Conservation (phyloP, 768 basidiomycete genomes). For the Mycena latifolia region DNA sequence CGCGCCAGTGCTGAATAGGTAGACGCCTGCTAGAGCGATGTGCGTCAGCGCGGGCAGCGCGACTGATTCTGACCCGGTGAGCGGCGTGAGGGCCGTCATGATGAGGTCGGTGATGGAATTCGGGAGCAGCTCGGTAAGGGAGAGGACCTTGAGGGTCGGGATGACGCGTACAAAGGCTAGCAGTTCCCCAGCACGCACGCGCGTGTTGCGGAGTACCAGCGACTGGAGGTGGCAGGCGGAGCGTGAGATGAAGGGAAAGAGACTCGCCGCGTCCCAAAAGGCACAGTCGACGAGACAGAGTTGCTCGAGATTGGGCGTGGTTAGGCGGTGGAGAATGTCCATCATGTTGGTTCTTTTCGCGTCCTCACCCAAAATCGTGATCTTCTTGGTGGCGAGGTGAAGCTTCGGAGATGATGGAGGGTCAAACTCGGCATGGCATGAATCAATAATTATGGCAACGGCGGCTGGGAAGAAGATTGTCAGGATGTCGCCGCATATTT, state of each 20-base stretch:
- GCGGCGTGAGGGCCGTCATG: background rate
- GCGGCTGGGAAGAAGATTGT: no score
- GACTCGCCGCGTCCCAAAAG: no score
- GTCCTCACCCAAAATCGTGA: no score
- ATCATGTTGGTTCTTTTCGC: no score
- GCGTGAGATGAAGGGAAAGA: background rate
- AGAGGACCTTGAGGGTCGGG: background rate
- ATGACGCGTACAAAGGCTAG: background rate
- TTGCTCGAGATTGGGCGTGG: no score
- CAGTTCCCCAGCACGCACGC: background rate
- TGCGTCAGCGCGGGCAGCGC: background rate
- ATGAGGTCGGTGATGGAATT: background rate
- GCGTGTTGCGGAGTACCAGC: background rate
- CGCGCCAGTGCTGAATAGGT: background rate
- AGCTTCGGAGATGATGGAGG: no score
- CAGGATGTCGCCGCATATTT: no score
- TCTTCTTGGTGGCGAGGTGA: no score
- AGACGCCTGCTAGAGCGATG: background rate
- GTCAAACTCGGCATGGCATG: no score
- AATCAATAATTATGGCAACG: no score
- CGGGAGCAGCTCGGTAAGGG: background rate
- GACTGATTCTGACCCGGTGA: background rate
- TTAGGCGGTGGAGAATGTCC: no score
- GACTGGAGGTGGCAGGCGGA: background rate
- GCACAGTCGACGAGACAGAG: no score